Evolutionary conservation across 208 protist genomes (phyloP).

Genomic region (Borovskyia barvae): DNA sequence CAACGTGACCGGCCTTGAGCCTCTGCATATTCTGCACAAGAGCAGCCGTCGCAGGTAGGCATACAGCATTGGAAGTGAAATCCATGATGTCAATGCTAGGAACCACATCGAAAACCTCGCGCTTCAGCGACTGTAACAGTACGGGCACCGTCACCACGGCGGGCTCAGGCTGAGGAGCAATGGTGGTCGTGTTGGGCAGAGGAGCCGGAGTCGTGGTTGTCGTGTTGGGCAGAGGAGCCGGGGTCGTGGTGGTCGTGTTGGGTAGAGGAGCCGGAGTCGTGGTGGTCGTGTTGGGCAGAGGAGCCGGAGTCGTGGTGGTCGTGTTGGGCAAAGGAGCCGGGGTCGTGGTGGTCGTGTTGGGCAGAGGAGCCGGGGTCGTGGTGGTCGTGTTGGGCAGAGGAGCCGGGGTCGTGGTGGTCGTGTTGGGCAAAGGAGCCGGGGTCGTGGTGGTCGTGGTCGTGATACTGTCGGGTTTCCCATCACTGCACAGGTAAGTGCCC

Average conservation of each 20-base stretch:
- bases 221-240: slow-evolving; percentile 18
- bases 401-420: slow-evolving; percentile 1
- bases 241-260: slow-evolving; percentile 18
- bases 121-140: slow-evolving; percentile 24
- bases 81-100: slow-evolving; percentile 31
- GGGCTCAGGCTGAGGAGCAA: not conserved
- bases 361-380: not conserved
- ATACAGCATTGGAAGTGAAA: slow-evolving; percentile 33
- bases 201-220: slow-evolving; percentile 11
- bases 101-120: slow-evolving; percentile 12
- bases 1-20: slow-evolving; percentile 1
- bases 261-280: not conserved
- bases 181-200: not conserved
- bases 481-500: slow-evolving; percentile 38
- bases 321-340: not conserved
- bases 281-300: not conserved
- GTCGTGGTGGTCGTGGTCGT: slow-evolving; percentile 19
- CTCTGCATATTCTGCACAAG: slow-evolving; percentile 23
- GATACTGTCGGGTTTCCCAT: slow-evolving; percentile 6
- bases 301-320: slow-evolving; percentile 8
- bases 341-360: slow-evolving; percentile 2
- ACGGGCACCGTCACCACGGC: slow-evolving; percentile 11
- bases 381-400: slow-evolving; percentile 14
- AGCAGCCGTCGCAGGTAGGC: slow-evolving; percentile 9
- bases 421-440: slow-evolving; percentile 10